A percentile compares a stretch with the other conserved stretches of the same genome.
phyloP scores from a whole-genome alignment of 2,329 filamentous ascomycete species.

The Monosporascus sp. region DNA sequence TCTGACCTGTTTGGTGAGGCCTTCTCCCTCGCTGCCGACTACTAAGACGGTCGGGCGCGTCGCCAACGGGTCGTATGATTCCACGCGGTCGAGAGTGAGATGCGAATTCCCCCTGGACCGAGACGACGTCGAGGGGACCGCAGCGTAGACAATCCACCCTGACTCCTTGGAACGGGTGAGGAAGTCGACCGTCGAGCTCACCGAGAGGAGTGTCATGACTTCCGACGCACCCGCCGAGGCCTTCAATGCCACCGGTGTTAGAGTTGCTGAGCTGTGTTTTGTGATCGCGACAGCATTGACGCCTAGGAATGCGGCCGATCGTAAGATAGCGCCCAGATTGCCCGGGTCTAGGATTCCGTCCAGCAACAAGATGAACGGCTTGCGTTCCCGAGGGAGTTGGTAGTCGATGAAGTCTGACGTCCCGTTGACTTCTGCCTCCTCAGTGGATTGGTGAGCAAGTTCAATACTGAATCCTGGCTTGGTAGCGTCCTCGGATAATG shows the following conservation, averaged over 20 bases:
- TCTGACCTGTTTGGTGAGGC: slow-evolving; percentile 59
- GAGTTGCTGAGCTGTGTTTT: slow-evolving; percentile 63
- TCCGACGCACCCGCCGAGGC: slow-evolving; percentile 86
- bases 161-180: slow-evolving; percentile 59
- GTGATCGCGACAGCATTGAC: slow-evolving; percentile 78
- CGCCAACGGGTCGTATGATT: slow-evolving; percentile 46
- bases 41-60: slow-evolving; percentile 70
- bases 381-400: slow-evolving; percentile 36
- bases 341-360: slow-evolving; percentile 79
- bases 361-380: slow-evolving; percentile 68
- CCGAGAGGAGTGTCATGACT: slow-evolving; percentile 65
- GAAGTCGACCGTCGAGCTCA: slow-evolving; percentile 64
- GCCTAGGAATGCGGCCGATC: slow-evolving; percentile 86
- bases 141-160: slow-evolving; percentile 82
- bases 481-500: slow-evolving; percentile 37
- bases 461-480: slow-evolving; percentile 51
- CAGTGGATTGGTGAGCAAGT: slow-evolving; percentile 62
- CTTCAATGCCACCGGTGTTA: slow-evolving; percentile 77
- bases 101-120: slow-evolving; percentile 34
- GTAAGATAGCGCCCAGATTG: slow-evolving; percentile 84
- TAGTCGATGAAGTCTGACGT: slow-evolving; percentile 43
- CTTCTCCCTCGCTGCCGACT: slow-evolving; percentile 76
- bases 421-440: slow-evolving; percentile 72
- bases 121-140: slow-evolving; percentile 45
- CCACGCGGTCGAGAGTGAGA: slow-evolving; percentile 44